phyloP scores from a whole-genome alignment of 2,329 filamentous ascomycete genomes.

The Metarhizium album region DNA sequence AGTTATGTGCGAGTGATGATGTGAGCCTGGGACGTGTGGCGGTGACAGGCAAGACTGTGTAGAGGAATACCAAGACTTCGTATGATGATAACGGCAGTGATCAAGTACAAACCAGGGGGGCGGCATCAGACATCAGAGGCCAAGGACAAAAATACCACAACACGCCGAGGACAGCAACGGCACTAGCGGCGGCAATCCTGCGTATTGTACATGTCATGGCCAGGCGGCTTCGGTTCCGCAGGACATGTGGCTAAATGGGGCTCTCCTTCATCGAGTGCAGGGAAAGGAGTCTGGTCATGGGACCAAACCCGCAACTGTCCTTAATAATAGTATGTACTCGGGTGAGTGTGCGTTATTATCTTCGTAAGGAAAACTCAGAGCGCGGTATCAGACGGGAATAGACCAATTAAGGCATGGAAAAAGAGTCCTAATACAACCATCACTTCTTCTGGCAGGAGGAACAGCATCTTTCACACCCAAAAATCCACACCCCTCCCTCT shows the following conservation, averaged over 20 bases:
- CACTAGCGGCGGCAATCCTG: constrained; percentile 1
- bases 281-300: not conserved
- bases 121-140: constrained; percentile 1
- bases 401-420: not conserved
- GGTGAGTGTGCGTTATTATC: not conserved
- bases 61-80: constrained; percentile 1
- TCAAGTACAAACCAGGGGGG: not conserved
- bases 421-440: not conserved
- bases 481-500: not conserved
- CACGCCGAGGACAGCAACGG: constrained; percentile 1
- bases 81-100: not conserved
- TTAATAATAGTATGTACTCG: not conserved
- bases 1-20: not conserved
- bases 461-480: not conserved
- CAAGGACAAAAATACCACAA: constrained; percentile 1
- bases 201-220: not conserved
- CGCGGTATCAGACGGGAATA: not conserved
- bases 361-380: not conserved
- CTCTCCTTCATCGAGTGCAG: not conserved
- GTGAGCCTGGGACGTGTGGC: constrained; percentile 4
- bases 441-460: not conserved
- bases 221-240: constrained; percentile 5
- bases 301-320: not conserved
- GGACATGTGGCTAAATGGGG: not conserved
- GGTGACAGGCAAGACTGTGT: constrained; percentile 4